A percentile compares a stretch with the other conserved stretches of the same genome.
These are phyloP conservation scores for Lasiodiplodia hormozganensis DNA, from an alignment of 2,329 filamentous ascomycete species.

Conservation along the genomic window DNA sequence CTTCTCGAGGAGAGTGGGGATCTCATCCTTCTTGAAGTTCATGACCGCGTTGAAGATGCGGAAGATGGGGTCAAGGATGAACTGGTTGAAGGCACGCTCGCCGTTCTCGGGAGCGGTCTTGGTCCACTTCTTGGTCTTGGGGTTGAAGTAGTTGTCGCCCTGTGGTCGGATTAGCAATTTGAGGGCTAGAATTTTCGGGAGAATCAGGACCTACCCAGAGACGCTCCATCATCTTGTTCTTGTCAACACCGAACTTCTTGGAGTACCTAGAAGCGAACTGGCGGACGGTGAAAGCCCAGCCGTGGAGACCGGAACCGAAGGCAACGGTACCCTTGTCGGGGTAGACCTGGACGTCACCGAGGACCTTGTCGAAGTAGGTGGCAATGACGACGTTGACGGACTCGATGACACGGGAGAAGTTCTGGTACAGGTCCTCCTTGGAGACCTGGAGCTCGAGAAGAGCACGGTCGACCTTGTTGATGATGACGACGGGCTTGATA, in stretches of 20 bases:
- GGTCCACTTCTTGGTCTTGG: constrained; percentile 99
- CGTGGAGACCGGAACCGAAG: constrained; percentile 99
- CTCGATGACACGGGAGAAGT: constrained; percentile 99
- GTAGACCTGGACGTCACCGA: constrained; percentile 98
- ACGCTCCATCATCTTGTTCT: constrained; percentile 99
- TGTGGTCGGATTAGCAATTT: constrained; percentile 41
- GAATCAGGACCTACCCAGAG: constrained; percentile 76
- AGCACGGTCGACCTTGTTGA: constrained; percentile 99
- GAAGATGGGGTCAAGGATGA: constrained; percentile 99
- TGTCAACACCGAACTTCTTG: constrained; percentile 99
- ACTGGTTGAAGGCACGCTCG: constrained; percentile 99
- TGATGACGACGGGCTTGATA: constrained; percentile 99
- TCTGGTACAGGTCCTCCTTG: constrained; percentile 99
- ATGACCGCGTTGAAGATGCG: constrained; percentile 96
- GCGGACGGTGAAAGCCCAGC: constrained; percentile 99
- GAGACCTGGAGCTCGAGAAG: constrained; percentile 97
- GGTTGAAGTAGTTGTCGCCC: constrained; percentile 99
- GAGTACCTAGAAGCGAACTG: constrained; percentile 96
- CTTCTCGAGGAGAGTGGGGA: constrained; percentile 83
- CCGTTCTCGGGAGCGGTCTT: constrained; percentile 83
- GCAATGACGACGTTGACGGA: constrained; percentile 99
- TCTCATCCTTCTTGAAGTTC: constrained; percentile 98
- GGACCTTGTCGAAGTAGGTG: constrained; percentile 95
- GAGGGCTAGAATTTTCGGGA: neutral
- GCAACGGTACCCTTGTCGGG: constrained; percentile 97